Base-by-base conservation (phyloP, 169 alveolate genomes). In the Plasmodium falciparum region DNA sequence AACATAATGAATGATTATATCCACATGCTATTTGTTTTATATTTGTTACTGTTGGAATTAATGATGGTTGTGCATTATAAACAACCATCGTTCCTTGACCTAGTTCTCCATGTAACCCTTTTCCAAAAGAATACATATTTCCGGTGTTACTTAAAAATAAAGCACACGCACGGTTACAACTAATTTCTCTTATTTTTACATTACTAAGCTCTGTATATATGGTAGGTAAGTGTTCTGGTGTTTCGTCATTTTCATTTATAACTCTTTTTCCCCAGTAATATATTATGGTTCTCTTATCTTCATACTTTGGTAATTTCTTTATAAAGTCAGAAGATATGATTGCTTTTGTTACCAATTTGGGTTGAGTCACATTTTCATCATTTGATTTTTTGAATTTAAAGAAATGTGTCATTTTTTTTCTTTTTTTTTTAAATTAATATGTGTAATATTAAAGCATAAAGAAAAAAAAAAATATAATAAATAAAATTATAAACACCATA, bases 31-130 rank as follows among this genome's bases (percentile, higher is more conserved):
- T 88, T 63, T 91, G 93, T 1, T 74, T 88, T 49, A 91, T 85
- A 11, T 74, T 70, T 52, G 22, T 80, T 15, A 67, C 74, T 29
- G 93, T 61, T 33, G 75, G 92, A 43, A 94, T 72, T 54, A 86
- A 59, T 9, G 96, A 78, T 12, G 96, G 96, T 65, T 78, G 93
- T 22, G 74, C 62, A 13, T 73, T 93, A 67, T 71, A 86, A 3
- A 83, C 75, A 17, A 93, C 71, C 12, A 66, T 43, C 45, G 70
- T 50, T 15, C 95, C 95, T 22, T 91, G 94, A 3, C 96, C 96
- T 61, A 94, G 88, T 49, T 94, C 95, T 24, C 96, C 96, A 69
- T 88, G 94, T 70, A 91, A 91, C 15, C 96, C 96, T 24, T 92
- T 92, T 3, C 96, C 96, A 43, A 94, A 73, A 7, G 96, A 86